Evolutionary conservation across 805 yeast genomes (phyloP).

Genomic region (Starmerella ratchasimensis): DNA sequence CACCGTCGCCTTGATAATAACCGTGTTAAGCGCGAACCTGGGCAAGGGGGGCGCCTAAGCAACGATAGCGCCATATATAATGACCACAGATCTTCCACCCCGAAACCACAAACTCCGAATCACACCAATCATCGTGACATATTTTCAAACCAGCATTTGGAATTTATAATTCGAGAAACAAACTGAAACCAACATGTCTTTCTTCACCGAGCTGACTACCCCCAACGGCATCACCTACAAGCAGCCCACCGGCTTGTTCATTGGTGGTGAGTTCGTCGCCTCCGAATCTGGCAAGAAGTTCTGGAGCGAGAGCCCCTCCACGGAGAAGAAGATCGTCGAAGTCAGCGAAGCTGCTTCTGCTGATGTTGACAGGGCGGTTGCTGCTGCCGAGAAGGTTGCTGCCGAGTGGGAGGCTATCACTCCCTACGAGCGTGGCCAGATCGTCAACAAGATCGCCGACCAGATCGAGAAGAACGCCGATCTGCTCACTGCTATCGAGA

Average conservation of each 20-base stretch:
- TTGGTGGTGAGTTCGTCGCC: conserved; percentile 48
- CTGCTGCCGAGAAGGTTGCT: conserved; percentile 71
- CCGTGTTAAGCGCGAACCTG: too few species aligned
- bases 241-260: conserved; percentile 68
- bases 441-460: conserved; percentile 62
- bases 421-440: conserved; percentile 52
- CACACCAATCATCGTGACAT: too few species aligned
- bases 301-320: conserved; percentile 54
- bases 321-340: conserved; percentile 55
- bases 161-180: too few species aligned
- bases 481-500: conserved; percentile 63
- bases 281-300: conserved; percentile 48
- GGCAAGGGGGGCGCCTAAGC: too few species aligned
- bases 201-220: conserved; percentile 12
- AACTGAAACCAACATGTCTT: not conserved
- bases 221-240: conserved; percentile 32
- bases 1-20: too few species aligned
- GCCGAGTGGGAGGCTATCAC: conserved; percentile 53
- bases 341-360: conserved; percentile 65
- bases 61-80: too few species aligned
- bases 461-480: conserved; percentile 61
- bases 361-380: conserved; percentile 76
- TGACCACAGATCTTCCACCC: too few species aligned
- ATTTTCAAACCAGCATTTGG: too few species aligned
- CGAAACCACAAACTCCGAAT: too few species aligned